These are phyloP conservation scores for Monosporozyma aerobia DNA, from an alignment of 805 yeast genomes.

Conservation along the genomic window DNA sequence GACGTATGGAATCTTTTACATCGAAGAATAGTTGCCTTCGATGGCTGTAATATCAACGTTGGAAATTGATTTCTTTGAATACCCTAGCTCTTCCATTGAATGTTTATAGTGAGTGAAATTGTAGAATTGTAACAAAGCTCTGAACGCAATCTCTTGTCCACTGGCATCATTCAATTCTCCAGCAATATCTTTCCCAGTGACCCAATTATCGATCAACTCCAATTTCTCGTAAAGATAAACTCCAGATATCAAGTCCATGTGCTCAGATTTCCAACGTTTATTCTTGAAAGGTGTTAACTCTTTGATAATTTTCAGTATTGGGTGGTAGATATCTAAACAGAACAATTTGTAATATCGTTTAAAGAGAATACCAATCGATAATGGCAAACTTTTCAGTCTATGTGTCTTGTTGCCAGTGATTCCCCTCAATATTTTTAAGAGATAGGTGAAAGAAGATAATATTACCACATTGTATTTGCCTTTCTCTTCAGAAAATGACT, in stretches of 20 bases:
- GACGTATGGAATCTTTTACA: neutral
- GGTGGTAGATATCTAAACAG: slow-evolving; percentile 53
- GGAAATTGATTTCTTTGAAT: slow-evolving; percentile 14
- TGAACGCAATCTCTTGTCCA: slow-evolving; percentile 75
- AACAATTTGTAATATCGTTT: slow-evolving; percentile 43
- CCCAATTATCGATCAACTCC: slow-evolving; percentile 76
- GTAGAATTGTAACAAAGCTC: slow-evolving; percentile 72
- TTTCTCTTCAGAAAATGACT: neutral
- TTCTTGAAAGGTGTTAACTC: slow-evolving; percentile 85
- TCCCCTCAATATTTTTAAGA: slow-evolving; percentile 45
- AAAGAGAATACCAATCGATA: slow-evolving; percentile 26
- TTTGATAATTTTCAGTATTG: slow-evolving; percentile 65
- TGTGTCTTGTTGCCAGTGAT: slow-evolving; percentile 63
- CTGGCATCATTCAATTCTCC: slow-evolving; percentile 67
- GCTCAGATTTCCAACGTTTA: slow-evolving; percentile 84
- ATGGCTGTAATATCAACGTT: neutral
- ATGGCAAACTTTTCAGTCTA: slow-evolving; percentile 35
- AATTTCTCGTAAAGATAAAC: slow-evolving; percentile 70
- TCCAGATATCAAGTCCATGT: slow-evolving; percentile 87
- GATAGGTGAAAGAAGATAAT: slow-evolving; percentile 17
- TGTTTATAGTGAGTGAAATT: slow-evolving; percentile 49
- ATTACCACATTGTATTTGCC: slow-evolving; percentile 3
- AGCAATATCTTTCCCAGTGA: slow-evolving; percentile 70
- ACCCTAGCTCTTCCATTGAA: slow-evolving; percentile 50
- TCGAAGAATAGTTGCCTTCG: slow-evolving; percentile 1